These are phyloP conservation scores for Erythrophleum ivorense DNA, from an alignment of 331 rosid genomes.

Conservation along the genomic window DNA sequence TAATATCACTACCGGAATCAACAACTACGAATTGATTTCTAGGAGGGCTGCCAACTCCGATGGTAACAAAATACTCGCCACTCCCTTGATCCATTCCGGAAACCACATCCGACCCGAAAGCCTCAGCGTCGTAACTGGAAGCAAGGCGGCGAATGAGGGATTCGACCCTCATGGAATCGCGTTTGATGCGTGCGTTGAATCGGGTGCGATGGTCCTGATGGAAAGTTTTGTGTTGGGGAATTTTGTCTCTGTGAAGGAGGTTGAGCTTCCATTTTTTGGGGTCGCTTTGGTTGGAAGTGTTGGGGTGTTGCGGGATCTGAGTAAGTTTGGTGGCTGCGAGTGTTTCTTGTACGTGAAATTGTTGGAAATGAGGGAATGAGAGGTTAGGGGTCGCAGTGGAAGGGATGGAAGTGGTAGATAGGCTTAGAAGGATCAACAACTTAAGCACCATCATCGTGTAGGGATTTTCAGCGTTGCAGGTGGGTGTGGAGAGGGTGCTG, in stretches of 20 bases:
- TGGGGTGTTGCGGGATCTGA: neutral
- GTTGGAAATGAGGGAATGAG: constrained; percentile 51
- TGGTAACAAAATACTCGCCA: constrained; percentile 87
- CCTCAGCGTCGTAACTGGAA: constrained; percentile 31
- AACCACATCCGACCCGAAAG: constrained; percentile 82
- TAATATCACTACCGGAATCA: constrained; percentile 91
- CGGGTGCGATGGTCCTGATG: constrained; percentile 26
- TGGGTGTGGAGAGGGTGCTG: constrained; percentile 6
- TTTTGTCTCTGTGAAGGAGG: constrained; percentile 73
- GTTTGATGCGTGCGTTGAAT: constrained; percentile 60
- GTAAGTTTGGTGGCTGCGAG: constrained; percentile 30
- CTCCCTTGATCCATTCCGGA: constrained; percentile 97
- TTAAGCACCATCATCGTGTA: constrained; percentile 18
- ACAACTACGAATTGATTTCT: constrained; percentile 84
- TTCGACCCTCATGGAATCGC: constrained; percentile 69
- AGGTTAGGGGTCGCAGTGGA: constrained; percentile 9
- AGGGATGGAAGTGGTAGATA: neutral
- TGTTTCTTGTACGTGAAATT: constrained; percentile 41
- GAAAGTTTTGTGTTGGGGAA: constrained; percentile 24
- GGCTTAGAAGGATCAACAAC: constrained; percentile 27
- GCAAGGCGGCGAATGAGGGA: constrained; percentile 56
- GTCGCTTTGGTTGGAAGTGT: neutral
- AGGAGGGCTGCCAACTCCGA: constrained; percentile 91
- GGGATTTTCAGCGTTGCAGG: neutral
- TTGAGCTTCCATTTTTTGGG: constrained; percentile 48